Evolutionary conservation across 2,329 filamentous ascomycete species (phyloP).

Genomic region (Xylaria hypoxylon): DNA sequence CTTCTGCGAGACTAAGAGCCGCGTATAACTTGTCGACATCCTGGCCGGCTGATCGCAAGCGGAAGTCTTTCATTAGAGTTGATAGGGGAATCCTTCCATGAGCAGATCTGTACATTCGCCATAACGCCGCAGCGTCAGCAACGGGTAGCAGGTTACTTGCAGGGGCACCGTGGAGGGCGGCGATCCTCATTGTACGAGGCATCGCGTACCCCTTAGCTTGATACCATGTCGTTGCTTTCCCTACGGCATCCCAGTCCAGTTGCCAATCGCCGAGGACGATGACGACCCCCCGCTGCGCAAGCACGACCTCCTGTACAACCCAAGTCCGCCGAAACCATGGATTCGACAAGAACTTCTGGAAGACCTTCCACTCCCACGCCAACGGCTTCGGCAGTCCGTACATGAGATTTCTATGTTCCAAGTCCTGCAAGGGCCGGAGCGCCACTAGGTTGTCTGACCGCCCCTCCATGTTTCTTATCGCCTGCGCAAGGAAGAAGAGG

Average conservation of each 20-base stretch:
- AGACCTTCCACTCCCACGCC: conserved; percentile 33
- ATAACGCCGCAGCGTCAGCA: conserved; percentile 8
- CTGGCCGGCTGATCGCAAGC: conserved; percentile 30
- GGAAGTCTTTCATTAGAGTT: conserved; percentile 32
- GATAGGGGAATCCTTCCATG: background rate
- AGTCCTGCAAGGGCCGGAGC: conserved; percentile 7
- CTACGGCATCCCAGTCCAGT: conserved; percentile 35
- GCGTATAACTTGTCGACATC: conserved; percentile 40
- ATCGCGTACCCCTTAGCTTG: conserved; percentile 36
- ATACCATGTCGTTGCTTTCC: conserved; percentile 35
- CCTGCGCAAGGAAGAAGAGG: conserved; percentile 36
- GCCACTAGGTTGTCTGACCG: background rate
- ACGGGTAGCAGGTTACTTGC: conserved; percentile 34
- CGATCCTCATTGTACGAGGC: conserved; percentile 26
- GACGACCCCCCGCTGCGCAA: conserved; percentile 30
- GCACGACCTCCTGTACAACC: conserved; percentile 39
- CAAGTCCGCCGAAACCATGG: conserved; percentile 39
- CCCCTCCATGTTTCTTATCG: conserved; percentile 36
- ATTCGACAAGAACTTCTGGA: conserved; percentile 36
- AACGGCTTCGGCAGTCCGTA: conserved; percentile 34
- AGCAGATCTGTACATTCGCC: background rate
- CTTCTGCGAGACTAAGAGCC: conserved; percentile 38
- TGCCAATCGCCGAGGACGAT: conserved; percentile 38
- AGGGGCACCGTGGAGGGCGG: conserved; percentile 20
- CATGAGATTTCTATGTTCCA: conserved; percentile 32